Conservation (phyloP, 2,329 filamentous ascomycete genomes). For the Arachnomyces sp. region DNA sequence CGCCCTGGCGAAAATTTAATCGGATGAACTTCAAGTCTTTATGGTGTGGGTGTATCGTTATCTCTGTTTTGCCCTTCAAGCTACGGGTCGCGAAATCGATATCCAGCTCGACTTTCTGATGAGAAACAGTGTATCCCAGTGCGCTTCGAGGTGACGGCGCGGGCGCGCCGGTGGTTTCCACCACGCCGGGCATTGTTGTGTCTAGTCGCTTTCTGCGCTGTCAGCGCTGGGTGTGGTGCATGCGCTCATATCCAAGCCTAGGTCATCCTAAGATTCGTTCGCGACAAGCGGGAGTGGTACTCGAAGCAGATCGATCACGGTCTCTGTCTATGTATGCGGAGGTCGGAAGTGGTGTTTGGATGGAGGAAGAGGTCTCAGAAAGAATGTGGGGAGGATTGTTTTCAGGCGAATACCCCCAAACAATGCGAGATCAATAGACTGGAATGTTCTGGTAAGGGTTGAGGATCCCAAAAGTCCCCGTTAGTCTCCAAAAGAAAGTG, state of each 20-base stretch:
- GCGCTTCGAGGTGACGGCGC: conserved; percentile 16
- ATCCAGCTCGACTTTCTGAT: conserved; percentile 84
- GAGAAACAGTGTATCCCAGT: conserved; percentile 53
- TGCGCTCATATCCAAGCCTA: conserved; percentile 30
- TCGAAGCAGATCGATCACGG: too few relatives aligned
- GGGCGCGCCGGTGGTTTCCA: conserved; percentile 24
- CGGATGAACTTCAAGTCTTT: conserved; percentile 47
- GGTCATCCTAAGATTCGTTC: background rate
- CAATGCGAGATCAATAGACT: too few relatives aligned
- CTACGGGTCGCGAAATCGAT: conserved; percentile 71
- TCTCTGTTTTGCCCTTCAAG: conserved; percentile 69
- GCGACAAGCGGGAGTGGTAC: too few relatives aligned
- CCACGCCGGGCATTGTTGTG: conserved; percentile 32
- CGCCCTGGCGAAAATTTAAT: conserved; percentile 56
- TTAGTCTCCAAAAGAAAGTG: too few relatives aligned
- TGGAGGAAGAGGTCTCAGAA: too few relatives aligned
- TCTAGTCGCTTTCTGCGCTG: conserved; percentile 30
- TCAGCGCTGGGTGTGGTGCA: conserved; percentile 27
- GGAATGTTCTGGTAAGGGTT: too few relatives aligned
- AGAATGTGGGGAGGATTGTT: too few relatives aligned
- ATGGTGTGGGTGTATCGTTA: conserved; percentile 62
- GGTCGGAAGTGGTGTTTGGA: background rate
- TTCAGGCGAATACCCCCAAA: too few relatives aligned
- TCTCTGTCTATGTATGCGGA: background rate
- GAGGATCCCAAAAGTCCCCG: too few relatives aligned